Base-by-base conservation (phyloP, 805 yeast genomes). In the Candida dajiaensis region DNA sequence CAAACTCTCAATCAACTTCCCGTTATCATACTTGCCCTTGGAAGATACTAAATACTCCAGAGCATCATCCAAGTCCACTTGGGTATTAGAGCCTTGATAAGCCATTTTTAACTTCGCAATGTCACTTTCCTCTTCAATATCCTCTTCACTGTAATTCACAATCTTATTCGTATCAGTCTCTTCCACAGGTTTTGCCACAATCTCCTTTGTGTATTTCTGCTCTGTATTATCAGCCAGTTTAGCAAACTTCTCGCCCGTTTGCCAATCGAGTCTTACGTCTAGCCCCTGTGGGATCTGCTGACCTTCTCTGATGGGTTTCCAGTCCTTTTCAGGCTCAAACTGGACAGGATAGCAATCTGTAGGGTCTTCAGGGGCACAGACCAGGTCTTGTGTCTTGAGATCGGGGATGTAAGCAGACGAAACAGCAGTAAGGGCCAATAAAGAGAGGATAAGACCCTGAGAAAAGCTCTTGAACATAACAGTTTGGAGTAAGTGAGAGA, bases 211-310 rank as follows among this genome's bases (percentile, higher is more conserved):
- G 15, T 31, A 13, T 9, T n/a, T 20, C 16, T 8, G 19, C 21
- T 33, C 56, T 36, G 10, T 44, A 54, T 26, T 45, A 19, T 59
- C 58, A 23, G 69, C 75, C 50, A 79, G 54, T 53, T 80, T 85
- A 1, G 96, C 97, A 62, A 83, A 85, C 55, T 75, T 78, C 23
- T 67, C 63, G 18, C 84, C 82, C 0, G 89, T 81, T n/a, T 83
- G 87, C 47, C 89, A 65, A 61, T 88, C 83, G 54, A 90, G 56
- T 52, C 87, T 72, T 12, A 89, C 78, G 62, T 62, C 64, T 29
- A 86, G 65, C 0, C 97, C 98, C 7, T 77, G 77, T 0, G 97
- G 96, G 4, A 90, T 72, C 8, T 76, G 72, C 57, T 88, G 96
- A n/a, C 82, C 89, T 41, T 77, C 82, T 53, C 67, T 71, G 6